Evolutionary conservation across 495 filamentous ascomycete genomes (phyloP), one percentile per base, ranked within the genome.

Genomic region (Chaetomidium leptoderma): DNA sequence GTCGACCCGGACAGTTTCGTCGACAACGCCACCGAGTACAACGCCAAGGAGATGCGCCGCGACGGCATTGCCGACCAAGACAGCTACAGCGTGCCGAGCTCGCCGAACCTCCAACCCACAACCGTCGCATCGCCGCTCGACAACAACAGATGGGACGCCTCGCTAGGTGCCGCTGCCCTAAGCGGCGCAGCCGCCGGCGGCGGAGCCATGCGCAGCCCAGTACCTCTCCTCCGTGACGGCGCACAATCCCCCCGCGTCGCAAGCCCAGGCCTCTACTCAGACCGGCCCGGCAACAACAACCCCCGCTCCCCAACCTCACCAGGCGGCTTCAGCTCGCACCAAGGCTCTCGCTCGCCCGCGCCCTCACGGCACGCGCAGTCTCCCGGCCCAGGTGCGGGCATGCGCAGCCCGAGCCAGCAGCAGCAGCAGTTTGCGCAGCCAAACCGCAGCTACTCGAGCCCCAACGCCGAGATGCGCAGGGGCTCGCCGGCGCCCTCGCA

Each of bases 1-100:
- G 57, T 76, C 36, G 61, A 79, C 62, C 75, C 75, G 1, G 77
- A 80, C 56, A 71, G 69, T 35, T 72, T 78, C 55, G 57, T 60
- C 23, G 68, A 66, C 52, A 53, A 68, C 24, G 76, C 70, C 7
- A 52, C 70, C 23, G 75, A 77, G 57, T 78, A 78, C 58, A 60
- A 71, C 35, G 66, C 69, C 51, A 60, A 62, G 50, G 67, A 73
- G 13, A 69, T 73, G 67, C 62, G 60, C 50, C 50, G 58, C 56
- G 48, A 70, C 14, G 73, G 72, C 14, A 52, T 71, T 30, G 39
- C 57, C 17, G 64, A 64, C 40, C 52, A 64, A 9, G 69, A 69
- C 42, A 70, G 73, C 62, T 64, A 71, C 58, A 72, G 67, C 53
- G 49, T 76, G 1, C 60, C 70, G 17, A 59, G 66, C 32, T 71